phyloP scores from a whole-genome alignment of 257 asterid genomes.

The Craterostigma plantagineum region DNA sequence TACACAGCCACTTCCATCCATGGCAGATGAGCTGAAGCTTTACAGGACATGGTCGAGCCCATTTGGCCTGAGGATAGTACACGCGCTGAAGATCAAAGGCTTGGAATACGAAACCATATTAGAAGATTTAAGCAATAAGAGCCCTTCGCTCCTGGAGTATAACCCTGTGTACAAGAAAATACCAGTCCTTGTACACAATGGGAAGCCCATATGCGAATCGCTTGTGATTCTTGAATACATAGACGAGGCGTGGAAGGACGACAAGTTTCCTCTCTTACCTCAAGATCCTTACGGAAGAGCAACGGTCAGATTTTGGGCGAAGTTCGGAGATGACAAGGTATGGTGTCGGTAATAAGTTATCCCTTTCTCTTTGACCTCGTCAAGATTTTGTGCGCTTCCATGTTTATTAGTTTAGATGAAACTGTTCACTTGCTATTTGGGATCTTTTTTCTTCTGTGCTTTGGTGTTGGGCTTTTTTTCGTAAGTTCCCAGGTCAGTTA shows the following conservation, averaged over 20 bases:
- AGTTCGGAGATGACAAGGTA: slow-evolving; percentile 21
- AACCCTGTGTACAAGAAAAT: slow-evolving; percentile 21
- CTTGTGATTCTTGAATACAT: slow-evolving; percentile 21
- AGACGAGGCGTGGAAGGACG: slow-evolving; percentile 24
- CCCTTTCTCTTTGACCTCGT: too few relatives aligned
- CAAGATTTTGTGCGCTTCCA: too few relatives aligned
- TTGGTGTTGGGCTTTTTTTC: too few relatives aligned
- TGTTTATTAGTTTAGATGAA: too few relatives aligned
- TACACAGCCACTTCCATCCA: too few relatives aligned
- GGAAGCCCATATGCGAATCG: slow-evolving; percentile 20
- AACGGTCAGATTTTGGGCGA: slow-evolving; percentile 21
- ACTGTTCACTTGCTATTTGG: too few relatives aligned
- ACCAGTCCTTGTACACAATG: slow-evolving; percentile 28
- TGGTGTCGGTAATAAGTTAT: background rate
- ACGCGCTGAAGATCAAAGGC: slow-evolving; percentile 28
- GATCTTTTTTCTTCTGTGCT: too few relatives aligned
- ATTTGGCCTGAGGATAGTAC: slow-evolving; percentile 19
- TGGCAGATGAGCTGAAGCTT: slow-evolving; percentile 9
- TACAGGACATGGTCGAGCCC: slow-evolving; percentile 30
- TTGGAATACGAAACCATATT: slow-evolving; percentile 22
- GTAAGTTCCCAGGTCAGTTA: too few relatives aligned
- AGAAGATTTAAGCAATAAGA: slow-evolving; percentile 24
- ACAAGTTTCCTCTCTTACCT: slow-evolving; percentile 17
- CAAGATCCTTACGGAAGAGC: slow-evolving; percentile 19
- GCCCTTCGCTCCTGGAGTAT: slow-evolving; percentile 13